Evolutionary conservation across 2,329 filamentous ascomycete species (phyloP).

Genomic region (Pseudogymnoascus sp.): DNA sequence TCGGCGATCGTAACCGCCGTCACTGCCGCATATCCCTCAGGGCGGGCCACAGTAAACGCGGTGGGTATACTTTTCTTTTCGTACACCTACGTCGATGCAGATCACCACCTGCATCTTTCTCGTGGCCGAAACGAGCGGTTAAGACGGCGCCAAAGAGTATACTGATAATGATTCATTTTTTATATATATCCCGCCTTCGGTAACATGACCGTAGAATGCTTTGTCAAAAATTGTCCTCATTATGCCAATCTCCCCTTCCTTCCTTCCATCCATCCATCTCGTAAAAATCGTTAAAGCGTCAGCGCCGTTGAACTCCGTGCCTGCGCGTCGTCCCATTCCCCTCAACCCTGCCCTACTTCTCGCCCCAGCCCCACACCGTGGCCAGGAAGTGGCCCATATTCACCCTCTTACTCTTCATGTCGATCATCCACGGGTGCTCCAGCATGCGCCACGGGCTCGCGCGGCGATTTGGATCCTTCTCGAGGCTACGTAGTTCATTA

Average conservation of each 20-base stretch:
- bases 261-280: neutral
- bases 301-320: slow-evolving; percentile 4
- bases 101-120: neutral
- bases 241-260: neutral
- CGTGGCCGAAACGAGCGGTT: neutral
- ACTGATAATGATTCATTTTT: neutral
- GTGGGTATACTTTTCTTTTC: neutral
- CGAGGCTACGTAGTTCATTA: slow-evolving; percentile 52
- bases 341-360: slow-evolving; percentile 1
- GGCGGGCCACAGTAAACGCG: neutral
- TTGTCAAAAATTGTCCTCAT: neutral
- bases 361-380: slow-evolving; percentile 94
- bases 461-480: slow-evolving; percentile 80
- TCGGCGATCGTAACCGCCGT: neutral
- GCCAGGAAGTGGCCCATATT: slow-evolving; percentile 94
- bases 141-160: neutral
- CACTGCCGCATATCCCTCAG: neutral
- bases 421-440: slow-evolving; percentile 97
- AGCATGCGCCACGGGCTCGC: slow-evolving; percentile 98
- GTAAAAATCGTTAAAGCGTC: slow-evolving; percentile 4
- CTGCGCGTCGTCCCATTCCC: slow-evolving; percentile 4
- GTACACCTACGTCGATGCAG: neutral
- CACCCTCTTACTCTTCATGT: slow-evolving; percentile 92
- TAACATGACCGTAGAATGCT: neutral
- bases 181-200: slow-evolving; percentile 1